Evolutionary conservation across 2,329 filamentous ascomycete species (phyloP).

Genomic region (Colletotrichum sp.): DNA sequence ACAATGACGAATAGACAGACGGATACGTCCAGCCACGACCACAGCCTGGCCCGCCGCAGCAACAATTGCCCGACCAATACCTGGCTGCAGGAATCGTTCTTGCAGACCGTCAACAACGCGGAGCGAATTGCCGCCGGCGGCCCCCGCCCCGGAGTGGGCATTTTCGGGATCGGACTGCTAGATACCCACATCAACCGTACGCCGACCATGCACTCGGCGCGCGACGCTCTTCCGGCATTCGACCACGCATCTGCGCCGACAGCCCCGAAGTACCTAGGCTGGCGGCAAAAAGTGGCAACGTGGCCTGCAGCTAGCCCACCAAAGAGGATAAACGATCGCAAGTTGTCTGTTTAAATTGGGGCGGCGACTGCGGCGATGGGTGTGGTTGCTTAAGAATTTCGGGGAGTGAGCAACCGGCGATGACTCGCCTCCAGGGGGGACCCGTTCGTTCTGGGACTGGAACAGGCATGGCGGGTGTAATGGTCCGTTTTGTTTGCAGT

Average conservation of each 20-base stretch:
- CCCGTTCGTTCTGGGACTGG: background rate
- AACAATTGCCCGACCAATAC: background rate
- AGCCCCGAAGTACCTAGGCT: slow-evolving; percentile 23
- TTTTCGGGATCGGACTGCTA: slow-evolving; percentile 31
- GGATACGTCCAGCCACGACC: slow-evolving; percentile 27
- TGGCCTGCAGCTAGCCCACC: slow-evolving; percentile 32
- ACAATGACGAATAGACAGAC: background rate
- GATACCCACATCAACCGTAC: slow-evolving; percentile 32
- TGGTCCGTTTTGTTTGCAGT: slow-evolving; percentile 1
- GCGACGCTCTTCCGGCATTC: slow-evolving; percentile 32
- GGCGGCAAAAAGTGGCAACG: slow-evolving; percentile 32
- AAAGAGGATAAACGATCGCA: slow-evolving; percentile 18
- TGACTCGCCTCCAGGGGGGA: slow-evolving; percentile 5
- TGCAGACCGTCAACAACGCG: slow-evolving; percentile 25
- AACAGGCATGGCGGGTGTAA: background rate
- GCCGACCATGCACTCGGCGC: slow-evolving; percentile 27
- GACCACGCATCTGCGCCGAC: background rate
- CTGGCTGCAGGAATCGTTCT: slow-evolving; percentile 12
- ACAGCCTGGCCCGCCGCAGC: slow-evolving; percentile 12
- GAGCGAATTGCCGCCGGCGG: slow-evolving; percentile 33
- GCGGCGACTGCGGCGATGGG: background rate
- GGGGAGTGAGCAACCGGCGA: background rate
- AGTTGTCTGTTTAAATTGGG: background rate
- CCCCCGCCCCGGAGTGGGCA: slow-evolving; percentile 25
- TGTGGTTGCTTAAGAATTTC: background rate